A percentile compares a stretch with the other conserved stretches of the same genome.
phyloP scores from a whole-genome alignment of 129 eudicot species.

The Deinandra increscens region DNA sequence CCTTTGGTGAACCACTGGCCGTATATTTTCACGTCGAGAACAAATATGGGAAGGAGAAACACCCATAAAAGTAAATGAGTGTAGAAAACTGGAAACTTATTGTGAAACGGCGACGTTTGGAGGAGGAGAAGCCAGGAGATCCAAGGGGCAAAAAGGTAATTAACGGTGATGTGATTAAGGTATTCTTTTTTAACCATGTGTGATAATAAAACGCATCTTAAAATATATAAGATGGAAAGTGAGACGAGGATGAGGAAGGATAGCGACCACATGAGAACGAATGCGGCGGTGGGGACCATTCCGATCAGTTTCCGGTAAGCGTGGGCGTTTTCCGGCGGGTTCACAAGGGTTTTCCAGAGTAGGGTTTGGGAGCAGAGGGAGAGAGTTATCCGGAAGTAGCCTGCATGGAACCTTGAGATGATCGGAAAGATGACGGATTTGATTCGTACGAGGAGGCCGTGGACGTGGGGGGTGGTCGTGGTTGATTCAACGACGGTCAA shows the following conservation, averaged over 20 bases:
- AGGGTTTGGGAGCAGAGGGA: conserved; percentile 60
- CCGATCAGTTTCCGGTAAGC: conserved; percentile 30
- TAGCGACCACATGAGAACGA: conserved; percentile 47
- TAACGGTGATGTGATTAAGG: conserved; percentile 52
- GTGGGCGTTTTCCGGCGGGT: conserved; percentile 39
- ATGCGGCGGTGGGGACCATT: conserved; percentile 25
- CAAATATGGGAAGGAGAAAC: conserved; percentile 43
- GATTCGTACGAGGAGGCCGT: neutral
- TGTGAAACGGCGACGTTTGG: conserved; percentile 36
- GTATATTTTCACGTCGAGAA: conserved; percentile 54
- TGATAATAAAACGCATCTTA: conserved; percentile 42
- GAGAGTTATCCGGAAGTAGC: conserved; percentile 67
- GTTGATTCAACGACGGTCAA: conserved; percentile 25
- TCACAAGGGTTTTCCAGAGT: conserved; percentile 53
- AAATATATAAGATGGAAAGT: conserved; percentile 43
- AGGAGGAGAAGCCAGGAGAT: conserved; percentile 58
- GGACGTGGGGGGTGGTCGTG: conserved; percentile 2
- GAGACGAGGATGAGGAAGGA: conserved; percentile 32
- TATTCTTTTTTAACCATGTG: conserved; percentile 56
- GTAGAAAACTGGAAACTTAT: conserved; percentile 2
- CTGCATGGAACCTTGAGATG: conserved; percentile 52
- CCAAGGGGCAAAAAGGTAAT: conserved; percentile 78
- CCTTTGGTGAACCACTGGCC: conserved; percentile 67
- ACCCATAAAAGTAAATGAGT: conserved; percentile 36
- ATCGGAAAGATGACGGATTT: conserved; percentile 28